A percentile compares a stretch with the other conserved stretches of the same genome.
phyloP scores from a whole-genome alignment of 148 eudicot genomes.

The Heliamphora exappendiculata region DNA sequence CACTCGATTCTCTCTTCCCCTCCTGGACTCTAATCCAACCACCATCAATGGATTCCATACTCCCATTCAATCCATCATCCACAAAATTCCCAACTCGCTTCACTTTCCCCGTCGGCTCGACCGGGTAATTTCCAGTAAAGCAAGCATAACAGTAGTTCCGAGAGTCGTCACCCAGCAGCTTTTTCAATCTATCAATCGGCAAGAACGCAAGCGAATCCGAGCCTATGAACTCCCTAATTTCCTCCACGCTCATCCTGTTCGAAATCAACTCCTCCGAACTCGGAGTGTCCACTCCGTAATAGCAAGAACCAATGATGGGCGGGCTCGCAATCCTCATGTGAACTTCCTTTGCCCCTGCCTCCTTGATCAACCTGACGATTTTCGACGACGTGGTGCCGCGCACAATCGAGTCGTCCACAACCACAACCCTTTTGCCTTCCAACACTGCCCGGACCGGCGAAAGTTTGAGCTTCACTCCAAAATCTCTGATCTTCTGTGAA shows the following conservation, averaged over 20 bases:
- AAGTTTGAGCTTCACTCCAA: conserved; percentile 77
- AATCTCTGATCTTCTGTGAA: conserved; percentile 75
- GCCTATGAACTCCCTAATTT: conserved; percentile 44
- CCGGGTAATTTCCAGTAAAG: conserved; percentile 76
- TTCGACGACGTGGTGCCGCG: conserved; percentile 85
- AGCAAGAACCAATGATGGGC: conserved; percentile 63
- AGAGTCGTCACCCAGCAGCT: conserved; percentile 46
- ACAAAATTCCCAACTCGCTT: conserved; percentile 52
- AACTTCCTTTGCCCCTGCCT: conserved; percentile 67
- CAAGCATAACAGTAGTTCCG: conserved; percentile 73
- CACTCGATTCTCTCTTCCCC: conserved; percentile 12
- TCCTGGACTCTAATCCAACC: conserved; percentile 31
- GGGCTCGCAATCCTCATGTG: conserved; percentile 85
- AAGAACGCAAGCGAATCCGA: conserved; percentile 81
- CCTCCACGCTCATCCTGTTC: conserved; percentile 63
- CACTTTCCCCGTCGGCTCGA: conserved; percentile 51
- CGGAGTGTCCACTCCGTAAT: conserved; percentile 92
- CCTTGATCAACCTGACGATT: conserved; percentile 72
- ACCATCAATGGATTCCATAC: conserved; percentile 24
- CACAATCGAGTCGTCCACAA: conserved; percentile 88
- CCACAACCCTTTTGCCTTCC: conserved; percentile 87
- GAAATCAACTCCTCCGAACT: conserved; percentile 79
- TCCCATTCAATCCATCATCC: conserved; percentile 40
- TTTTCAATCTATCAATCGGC: conserved; percentile 48
- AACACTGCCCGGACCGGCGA: conserved; percentile 52